These are phyloP conservation scores for Secale cereale DNA, from an alignment of 176 grass and related monocot species.

Conservation along the genomic window DNA sequence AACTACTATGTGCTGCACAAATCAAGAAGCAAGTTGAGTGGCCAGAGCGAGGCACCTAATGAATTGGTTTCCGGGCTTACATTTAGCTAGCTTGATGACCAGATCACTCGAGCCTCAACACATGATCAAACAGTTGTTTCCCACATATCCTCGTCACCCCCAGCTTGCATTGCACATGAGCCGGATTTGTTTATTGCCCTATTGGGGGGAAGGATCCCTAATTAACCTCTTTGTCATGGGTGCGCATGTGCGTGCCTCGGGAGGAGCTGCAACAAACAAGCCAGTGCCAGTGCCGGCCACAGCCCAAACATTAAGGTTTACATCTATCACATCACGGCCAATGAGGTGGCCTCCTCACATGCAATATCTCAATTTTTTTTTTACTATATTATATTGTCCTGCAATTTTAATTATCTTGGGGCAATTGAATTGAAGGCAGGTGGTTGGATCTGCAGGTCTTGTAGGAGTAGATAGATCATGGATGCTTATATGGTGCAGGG, in stretches of 20 bases:
- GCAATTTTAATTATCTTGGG: not conserved
- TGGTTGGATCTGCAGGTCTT: conserved; percentile 38
- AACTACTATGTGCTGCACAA: not conserved
- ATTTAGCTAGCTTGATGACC: not conserved
- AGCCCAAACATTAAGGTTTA: conserved; percentile 17
- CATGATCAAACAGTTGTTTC: conserved; percentile 3
- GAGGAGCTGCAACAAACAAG: conserved; percentile 26
- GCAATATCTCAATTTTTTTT: not conserved
- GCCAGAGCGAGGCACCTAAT: not conserved
- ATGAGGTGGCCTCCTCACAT: conserved; percentile 20
- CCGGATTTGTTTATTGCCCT: conserved; percentile 23
- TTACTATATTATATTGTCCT: not conserved
- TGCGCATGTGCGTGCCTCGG: conserved; percentile 5
- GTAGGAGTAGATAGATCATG: not conserved
- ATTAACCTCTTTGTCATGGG: not conserved
- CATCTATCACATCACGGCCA: not conserved
- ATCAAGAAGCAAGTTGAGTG: not conserved
- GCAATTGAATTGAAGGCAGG: conserved; percentile 17
- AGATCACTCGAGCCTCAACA: not conserved
- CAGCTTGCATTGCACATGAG: conserved; percentile 13
- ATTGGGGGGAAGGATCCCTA: not conserved
- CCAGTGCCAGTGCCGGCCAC: not conserved
- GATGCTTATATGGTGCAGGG: not conserved
- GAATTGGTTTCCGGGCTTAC: not conserved
- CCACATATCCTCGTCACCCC: not conserved